phyloP scores from a whole-genome alignment of 2,329 filamentous ascomycete genomes.

The Claviceps arundinis region DNA sequence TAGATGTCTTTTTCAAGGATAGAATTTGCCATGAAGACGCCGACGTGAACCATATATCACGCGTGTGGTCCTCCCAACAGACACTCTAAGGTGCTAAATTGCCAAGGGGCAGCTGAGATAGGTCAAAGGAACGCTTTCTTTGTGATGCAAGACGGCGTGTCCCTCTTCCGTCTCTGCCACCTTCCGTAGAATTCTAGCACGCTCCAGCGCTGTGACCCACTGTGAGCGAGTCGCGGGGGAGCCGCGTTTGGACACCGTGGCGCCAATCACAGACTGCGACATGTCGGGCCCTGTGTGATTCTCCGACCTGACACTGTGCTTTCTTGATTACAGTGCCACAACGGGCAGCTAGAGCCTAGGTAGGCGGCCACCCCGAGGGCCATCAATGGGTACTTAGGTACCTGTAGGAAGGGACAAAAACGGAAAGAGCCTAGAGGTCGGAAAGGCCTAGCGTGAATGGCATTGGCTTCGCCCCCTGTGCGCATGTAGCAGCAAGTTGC shows the following conservation, averaged over 20 bases:
- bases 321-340: not conserved
- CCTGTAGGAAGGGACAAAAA: too few species aligned
- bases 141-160: not conserved
- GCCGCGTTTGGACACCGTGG: slow-evolving; percentile 4
- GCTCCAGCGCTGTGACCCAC: not conserved
- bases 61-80: not conserved
- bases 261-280: slow-evolving; percentile 7
- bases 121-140: not conserved
- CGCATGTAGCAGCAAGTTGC: too few species aligned
- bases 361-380: too few species aligned
- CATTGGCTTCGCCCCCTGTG: not conserved
- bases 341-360: too few species aligned
- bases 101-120: not conserved
- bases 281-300: not conserved
- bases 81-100: not conserved
- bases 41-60: not conserved
- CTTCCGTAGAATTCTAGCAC: not conserved
- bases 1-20: not conserved
- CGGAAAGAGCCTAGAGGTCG: too few species aligned
- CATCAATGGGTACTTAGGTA: too few species aligned
- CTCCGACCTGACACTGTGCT: slow-evolving; percentile 1
- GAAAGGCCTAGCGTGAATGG: not conserved
- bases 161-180: not conserved
- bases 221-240: not conserved
- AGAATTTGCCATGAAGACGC: not conserved